Conservation (phyloP, 169 alveolate genomes). For the Plasmodium vinckei region DNA sequence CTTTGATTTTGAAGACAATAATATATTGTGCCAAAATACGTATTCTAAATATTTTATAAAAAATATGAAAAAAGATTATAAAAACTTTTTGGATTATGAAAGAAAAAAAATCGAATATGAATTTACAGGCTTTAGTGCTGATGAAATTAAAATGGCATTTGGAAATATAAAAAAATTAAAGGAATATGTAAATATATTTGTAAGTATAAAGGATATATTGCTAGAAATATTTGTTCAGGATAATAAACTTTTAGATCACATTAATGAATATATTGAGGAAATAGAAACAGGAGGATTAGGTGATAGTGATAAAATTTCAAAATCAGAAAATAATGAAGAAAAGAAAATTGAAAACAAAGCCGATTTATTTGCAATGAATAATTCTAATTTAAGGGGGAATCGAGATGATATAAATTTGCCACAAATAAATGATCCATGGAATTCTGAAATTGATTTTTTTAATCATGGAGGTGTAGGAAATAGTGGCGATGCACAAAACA, state of each 20-base stretch:
- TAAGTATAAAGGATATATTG: constrained; percentile 67
- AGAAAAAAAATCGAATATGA: constrained; percentile 70
- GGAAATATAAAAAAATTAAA: constrained; percentile 53
- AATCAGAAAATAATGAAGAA: not conserved
- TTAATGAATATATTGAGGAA: constrained; percentile 67
- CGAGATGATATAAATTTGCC: no score
- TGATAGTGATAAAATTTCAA: not conserved
- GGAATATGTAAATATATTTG: constrained; percentile 76
- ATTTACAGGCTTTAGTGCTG: constrained; percentile 62
- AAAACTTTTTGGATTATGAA: constrained; percentile 42
- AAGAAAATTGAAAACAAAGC: not conserved
- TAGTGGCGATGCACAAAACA: not conserved
- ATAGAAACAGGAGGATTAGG: not conserved
- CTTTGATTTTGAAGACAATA: constrained; percentile 55
- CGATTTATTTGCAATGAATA: not conserved
- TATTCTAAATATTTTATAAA: constrained; percentile 61
- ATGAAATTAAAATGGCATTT: constrained; percentile 71
- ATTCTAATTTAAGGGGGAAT: not conserved
- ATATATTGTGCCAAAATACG: constrained; percentile 44
- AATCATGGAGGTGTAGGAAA: not conserved
- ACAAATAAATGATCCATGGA: not conserved
- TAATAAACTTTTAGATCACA: constrained; percentile 53
- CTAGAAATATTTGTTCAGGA: constrained; percentile 72
- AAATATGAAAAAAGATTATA: constrained; percentile 64
- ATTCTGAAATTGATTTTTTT: not conserved